Evolutionary conservation across 768 basidiomycete species (phyloP).

Genomic region (Agaricus subrufescens): DNA sequence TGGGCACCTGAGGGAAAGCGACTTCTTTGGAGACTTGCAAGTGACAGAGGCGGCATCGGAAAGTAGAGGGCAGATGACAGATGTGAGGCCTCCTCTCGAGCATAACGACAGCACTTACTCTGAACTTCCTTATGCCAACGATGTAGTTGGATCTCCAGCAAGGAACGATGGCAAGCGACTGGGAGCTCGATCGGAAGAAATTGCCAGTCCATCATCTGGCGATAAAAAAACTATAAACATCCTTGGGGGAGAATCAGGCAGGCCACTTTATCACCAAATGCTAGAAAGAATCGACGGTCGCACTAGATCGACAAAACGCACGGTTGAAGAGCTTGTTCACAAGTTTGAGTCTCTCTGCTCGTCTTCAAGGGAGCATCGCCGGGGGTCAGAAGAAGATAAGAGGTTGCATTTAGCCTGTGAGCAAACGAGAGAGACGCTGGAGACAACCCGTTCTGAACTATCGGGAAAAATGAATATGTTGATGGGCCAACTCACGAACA

Average conservation of each 20-base stretch:
- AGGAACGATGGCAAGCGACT: background rate
- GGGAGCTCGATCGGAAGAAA: background rate
- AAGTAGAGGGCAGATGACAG: background rate
- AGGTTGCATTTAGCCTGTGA: background rate
- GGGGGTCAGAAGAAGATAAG: background rate
- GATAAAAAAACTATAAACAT: slow-evolving; percentile 17
- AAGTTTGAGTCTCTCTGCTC: slow-evolving; percentile 18
- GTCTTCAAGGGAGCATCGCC: background rate
- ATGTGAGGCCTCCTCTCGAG: background rate
- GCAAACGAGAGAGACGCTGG: background rate
- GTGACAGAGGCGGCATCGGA: background rate
- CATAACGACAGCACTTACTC: background rate
- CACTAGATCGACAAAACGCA: slow-evolving; percentile 19
- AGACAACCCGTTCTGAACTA: background rate
- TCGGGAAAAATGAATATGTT: background rate
- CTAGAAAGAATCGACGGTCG: slow-evolving; percentile 25
- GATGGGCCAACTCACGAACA: slow-evolving; percentile 12
- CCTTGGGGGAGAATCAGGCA: slow-evolving; percentile 20
- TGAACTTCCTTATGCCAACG: background rate
- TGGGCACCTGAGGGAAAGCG: background rate
- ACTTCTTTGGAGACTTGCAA: background rate
- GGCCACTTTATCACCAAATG: slow-evolving; percentile 27
- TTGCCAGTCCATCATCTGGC: slow-evolving; percentile 8
- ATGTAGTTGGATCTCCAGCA: background rate
- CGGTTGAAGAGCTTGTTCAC: slow-evolving; percentile 23